phyloP scores from a whole-genome alignment of 2,329 filamentous ascomycete genomes.

The Botrytis pseudocinerea region DNA sequence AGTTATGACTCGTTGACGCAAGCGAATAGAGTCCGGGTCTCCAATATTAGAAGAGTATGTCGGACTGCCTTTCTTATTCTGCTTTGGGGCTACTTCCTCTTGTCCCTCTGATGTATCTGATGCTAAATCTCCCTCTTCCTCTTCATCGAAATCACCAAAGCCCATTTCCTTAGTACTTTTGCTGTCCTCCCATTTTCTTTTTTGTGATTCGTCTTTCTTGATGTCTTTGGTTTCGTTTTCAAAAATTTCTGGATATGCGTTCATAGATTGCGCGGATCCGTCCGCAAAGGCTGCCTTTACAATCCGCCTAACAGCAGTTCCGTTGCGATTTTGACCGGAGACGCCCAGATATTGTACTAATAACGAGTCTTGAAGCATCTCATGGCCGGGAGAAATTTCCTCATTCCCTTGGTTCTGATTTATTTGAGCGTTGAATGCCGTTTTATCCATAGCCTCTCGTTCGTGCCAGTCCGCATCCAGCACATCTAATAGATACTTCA shows the following conservation, averaged over 20 bases:
- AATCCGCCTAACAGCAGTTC: constrained; percentile 46
- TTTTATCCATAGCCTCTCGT: constrained; percentile 51
- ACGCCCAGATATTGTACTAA: constrained; percentile 53
- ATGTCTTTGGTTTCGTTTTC: constrained; percentile 59
- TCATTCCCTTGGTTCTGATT: constrained; percentile 37
- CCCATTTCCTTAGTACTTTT: constrained; percentile 31
- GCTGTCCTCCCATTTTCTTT: constrained; percentile 49
- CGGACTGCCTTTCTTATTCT: background rate
- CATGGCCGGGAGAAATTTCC: constrained; percentile 30
- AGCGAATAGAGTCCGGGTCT: constrained; percentile 35
- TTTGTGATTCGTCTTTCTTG: constrained; percentile 46
- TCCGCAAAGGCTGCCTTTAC: constrained; percentile 69
- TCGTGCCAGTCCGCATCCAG: constrained; percentile 70
- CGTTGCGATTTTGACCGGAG: constrained; percentile 28
- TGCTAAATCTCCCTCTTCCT: constrained; percentile 31
- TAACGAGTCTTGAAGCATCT: constrained; percentile 54
- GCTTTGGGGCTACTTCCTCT: background rate
- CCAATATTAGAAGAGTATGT: constrained; percentile 31
- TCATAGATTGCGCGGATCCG: constrained; percentile 54
- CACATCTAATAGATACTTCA: constrained; percentile 76
- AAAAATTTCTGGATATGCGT: constrained; percentile 66
- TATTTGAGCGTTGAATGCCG: constrained; percentile 25
- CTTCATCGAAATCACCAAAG: constrained; percentile 53
- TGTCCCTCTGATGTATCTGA: constrained; percentile 10
- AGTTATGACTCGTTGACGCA: constrained; percentile 38